A percentile compares a stretch with the other conserved stretches of the same genome.
Conservation (phyloP, 305 asterid genomes). For the Fraxinus greggii region DNA sequence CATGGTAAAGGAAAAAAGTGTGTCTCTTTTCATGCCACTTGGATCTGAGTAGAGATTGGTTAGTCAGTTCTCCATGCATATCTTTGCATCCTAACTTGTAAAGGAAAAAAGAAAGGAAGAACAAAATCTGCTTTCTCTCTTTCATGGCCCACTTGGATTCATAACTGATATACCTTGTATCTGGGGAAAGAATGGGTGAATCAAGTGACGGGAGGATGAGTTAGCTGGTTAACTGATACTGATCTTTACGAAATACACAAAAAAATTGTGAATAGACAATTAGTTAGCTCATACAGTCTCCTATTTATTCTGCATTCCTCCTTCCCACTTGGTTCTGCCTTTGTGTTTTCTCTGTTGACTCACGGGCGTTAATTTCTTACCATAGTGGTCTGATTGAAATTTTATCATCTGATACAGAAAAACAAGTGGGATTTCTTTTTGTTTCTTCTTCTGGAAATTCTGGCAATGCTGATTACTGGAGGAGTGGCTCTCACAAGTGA, state of each 20-base stretch:
- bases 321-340: background rate
- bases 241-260: background rate
- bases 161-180: background rate
- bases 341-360: background rate
- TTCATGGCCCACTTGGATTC: background rate
- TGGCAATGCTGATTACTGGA: constrained; percentile 85
- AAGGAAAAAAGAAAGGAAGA: background rate
- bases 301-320: constrained; percentile 6
- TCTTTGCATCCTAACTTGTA: background rate
- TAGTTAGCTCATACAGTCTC: background rate
- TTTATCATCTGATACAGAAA: constrained; percentile 58
- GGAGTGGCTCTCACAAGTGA: constrained; percentile 78
- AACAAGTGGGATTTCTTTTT: constrained; percentile 95
- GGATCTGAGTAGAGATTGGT: background rate
- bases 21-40: constrained; percentile 5
- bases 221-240: background rate
- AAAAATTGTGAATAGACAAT: background rate
- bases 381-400: constrained; percentile 17
- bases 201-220: background rate
- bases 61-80: background rate
- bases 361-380: background rate
- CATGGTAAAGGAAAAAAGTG: background rate
- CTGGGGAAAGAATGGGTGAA: background rate
- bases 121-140: background rate
- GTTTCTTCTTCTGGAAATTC: constrained; percentile 79